Evolutionary conservation across 139 green algal genomes (phyloP), one percentile per base, ranked within the genome.

Genomic region (Tetradesmus lagerheimii): DNA sequence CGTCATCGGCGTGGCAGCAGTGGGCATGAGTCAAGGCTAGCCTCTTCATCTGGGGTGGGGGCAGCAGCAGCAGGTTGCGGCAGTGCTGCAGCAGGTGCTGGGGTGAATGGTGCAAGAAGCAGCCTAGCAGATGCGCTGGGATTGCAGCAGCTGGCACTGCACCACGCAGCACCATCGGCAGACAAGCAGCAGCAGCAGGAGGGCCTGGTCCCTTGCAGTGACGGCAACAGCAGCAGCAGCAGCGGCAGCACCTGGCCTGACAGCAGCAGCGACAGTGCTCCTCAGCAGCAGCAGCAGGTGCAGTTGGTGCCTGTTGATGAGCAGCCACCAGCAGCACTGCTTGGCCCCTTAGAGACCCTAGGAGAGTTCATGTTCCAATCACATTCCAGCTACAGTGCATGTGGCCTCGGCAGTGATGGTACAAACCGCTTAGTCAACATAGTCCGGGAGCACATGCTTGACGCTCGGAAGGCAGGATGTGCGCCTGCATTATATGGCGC

Each of bases 331-430:
- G 34, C 75, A n/a, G 86, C 86, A 6, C 75, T 90, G 0, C 35
- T 90, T 15, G 87, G 87, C 27, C 87, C 87, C 0, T 47, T 90
- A 1, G 87, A 90, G 31, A 75, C 96, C 50, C 93, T 99, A 34
- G 97, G 97, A 3, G 97, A 99, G 93, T 93, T 99, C 18, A 99
- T 99, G 97, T 94, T 95, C 16, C 94, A 98, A 92, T 95, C 92
- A 27, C 96, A 98, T 83, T 90, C 84, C 67, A 94, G 91, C 87
- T 99, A 99, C 93, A 91, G 80, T 18, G 76, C 50, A 37, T 92
- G 89, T 79, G 87, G 82, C 0, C 83, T 94, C 0, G 89, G 89
- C 20, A 89, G 64, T 16, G 43, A 64, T 20, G 92, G 92, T 38
- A 94, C 92, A 3, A 91, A 94, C 87, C 85, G 91, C 16, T 76